Evolutionary conservation across 2,329 filamentous ascomycete species (phyloP).

Genomic region (Drechmeria coniospora): DNA sequence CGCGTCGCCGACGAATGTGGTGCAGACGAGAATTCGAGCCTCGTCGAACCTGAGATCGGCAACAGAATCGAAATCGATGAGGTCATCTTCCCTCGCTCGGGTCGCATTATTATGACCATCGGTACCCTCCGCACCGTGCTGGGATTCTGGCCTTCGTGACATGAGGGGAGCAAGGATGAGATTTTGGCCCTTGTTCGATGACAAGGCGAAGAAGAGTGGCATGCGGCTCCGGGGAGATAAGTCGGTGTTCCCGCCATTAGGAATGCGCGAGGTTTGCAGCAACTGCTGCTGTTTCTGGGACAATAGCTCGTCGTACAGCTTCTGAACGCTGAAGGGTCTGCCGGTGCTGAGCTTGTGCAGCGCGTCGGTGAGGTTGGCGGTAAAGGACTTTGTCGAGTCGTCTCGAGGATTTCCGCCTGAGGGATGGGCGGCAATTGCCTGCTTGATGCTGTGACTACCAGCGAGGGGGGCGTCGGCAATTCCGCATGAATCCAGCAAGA

Average conservation of each 20-base stretch:
- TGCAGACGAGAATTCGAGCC: slow-evolving; percentile 47
- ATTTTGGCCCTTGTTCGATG: slow-evolving; percentile 34
- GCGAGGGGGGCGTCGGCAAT: slow-evolving; percentile 33
- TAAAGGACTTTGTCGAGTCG: slow-evolving; percentile 38
- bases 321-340: slow-evolving; percentile 40
- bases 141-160: slow-evolving; percentile 13
- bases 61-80: slow-evolving; percentile 31
- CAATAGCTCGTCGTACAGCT: slow-evolving; percentile 40
- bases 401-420: slow-evolving; percentile 32
- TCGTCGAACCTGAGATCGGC: slow-evolving; percentile 46
- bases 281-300: slow-evolving; percentile 28
- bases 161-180: slow-evolving; percentile 36
- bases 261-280: slow-evolving; percentile 22
- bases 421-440: slow-evolving; percentile 44
- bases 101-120: slow-evolving; percentile 10
- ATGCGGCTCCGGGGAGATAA: slow-evolving; percentile 17
- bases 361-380: slow-evolving; percentile 38
- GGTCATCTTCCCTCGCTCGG: slow-evolving; percentile 18
- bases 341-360: slow-evolving; percentile 36
- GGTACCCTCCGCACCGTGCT: slow-evolving; percentile 11
- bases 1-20: slow-evolving; percentile 49
- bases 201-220: slow-evolving; percentile 40
- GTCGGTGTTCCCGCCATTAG: slow-evolving; percentile 30
- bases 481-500: slow-evolving; percentile 47
- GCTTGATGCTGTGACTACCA: slow-evolving; percentile 41